Base-by-base conservation (phyloP, 768 basidiomycete species). In the Lentinula edodes region DNA sequence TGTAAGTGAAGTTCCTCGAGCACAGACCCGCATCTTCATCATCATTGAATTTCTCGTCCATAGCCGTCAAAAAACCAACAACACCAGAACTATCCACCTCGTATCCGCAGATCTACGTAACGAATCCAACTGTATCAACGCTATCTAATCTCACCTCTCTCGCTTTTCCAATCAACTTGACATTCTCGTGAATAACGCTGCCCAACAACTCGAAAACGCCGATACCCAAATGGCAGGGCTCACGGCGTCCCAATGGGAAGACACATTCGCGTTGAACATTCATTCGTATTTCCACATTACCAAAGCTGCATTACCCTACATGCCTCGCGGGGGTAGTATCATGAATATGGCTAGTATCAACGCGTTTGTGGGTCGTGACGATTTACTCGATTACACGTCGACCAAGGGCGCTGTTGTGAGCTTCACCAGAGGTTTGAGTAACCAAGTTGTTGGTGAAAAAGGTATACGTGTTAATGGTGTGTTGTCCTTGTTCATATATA, bases 381-480 rank as follows among this genome's bases (percentile, higher is more conserved):
- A 79, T 62, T 71, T 84, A 23, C 66, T 83, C 42, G 83, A 84
- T 70, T 84, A 83, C 70, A 82, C 82, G 15, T 68, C 80, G 7
- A 83, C 83, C 32, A 84, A 84, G 67, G 83, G 83, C 9, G 79
- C 81, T 8, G 80, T 83, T 62, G 72, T 82, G 55, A 74, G 68
- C 13, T 81, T 82, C 68, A 76, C 78, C 54, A 70, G 82, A 32
- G 78, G 76, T 0, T 69, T 83, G 58, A 76, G 74, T 55, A 83
- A 83, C 67, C 80, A 83, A 68, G 73, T 83, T 42, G 76, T 83
- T 45, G 76, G 77, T 58, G 74, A 78, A 62, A 80, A 77, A 67
- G 76, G 75, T 6, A 79, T 83, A 61, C 71, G 83, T 23, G 79
- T 80, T 52, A 81, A 81, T 62, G 70, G 74, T 73, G 23, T 23